phyloP scores from a whole-genome alignment of 768 basidiomycete species.

The Suillus tomentosus region DNA sequence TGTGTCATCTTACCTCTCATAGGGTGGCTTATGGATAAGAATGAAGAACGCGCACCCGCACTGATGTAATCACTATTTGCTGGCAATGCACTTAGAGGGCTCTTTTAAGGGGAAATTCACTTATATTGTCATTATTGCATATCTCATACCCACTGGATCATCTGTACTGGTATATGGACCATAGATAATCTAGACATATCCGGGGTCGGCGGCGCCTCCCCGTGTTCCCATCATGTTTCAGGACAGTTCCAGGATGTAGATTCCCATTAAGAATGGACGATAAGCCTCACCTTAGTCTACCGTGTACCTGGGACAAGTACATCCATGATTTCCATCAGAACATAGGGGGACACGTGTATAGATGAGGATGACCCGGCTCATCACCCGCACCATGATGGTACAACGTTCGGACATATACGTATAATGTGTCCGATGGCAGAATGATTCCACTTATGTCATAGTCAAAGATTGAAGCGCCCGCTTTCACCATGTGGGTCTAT shows the following conservation, averaged over 20 bases:
- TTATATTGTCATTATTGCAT: constrained; percentile 22
- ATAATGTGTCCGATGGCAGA: neutral
- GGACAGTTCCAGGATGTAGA: neutral
- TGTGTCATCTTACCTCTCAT: constrained; percentile 11
- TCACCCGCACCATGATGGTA: neutral
- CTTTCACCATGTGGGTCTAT: neutral
- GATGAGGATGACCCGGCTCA: neutral
- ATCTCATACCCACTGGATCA: constrained; percentile 3
- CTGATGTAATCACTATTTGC: constrained; percentile 15
- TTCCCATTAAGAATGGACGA: neutral
- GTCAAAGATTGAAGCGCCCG: neutral
- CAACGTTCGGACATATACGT: neutral
- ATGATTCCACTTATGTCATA: neutral
- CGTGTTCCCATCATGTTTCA: neutral
- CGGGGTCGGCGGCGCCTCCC: neutral
- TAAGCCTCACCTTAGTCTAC: neutral
- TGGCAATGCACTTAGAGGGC: neutral
- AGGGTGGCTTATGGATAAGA: constrained; percentile 65
- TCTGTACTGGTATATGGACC: constrained; percentile 2
- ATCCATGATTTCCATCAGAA: neutral
- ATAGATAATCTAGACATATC: constrained; percentile 5
- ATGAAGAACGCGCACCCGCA: constrained; percentile 34
- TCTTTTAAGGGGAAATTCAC: constrained; percentile 10
- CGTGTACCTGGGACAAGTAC: neutral
- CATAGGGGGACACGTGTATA: neutral